Conservation (phyloP, 805 yeast genomes). For the Tetrapisispora nanseiensis region DNA sequence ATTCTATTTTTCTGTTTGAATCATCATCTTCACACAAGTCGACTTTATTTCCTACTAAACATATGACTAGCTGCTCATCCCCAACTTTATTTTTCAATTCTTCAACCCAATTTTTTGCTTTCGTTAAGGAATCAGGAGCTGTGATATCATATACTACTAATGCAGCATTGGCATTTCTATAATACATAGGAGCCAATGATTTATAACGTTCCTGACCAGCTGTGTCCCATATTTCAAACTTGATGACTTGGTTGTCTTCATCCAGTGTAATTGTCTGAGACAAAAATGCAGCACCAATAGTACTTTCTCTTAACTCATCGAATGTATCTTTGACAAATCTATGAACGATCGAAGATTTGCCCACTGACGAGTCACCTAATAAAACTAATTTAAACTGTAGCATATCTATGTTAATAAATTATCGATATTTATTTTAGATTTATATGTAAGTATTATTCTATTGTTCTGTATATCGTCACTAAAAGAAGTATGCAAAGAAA, state of each 20-base stretch:
- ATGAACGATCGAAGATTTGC: conserved; percentile 71
- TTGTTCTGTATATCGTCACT: no score
- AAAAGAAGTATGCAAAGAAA: no score
- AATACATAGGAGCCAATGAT: conserved; percentile 75
- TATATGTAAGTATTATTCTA: neutral
- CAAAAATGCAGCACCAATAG: conserved; percentile 97
- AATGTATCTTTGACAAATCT: conserved; percentile 68
- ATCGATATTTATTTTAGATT: neutral
- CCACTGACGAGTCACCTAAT: conserved; percentile 77
- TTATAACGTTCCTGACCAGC: conserved; percentile 92
- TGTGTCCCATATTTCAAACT: conserved; percentile 82
- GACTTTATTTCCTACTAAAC: conserved; percentile 77
- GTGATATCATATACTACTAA: conserved; percentile 81
- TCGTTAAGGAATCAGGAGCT: conserved; percentile 56
- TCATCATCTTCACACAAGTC: conserved; percentile 49
- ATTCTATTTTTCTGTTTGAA: conserved; percentile 47
- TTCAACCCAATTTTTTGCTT: conserved; percentile 85
- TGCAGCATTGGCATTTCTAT: conserved; percentile 74
- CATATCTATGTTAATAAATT: conserved; percentile 10
- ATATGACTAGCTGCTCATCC: conserved; percentile 60
- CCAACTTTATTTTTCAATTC: conserved; percentile 81
- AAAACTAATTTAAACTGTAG: conserved; percentile 59
- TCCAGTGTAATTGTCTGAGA: conserved; percentile 48
- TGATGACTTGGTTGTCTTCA: conserved; percentile 27
- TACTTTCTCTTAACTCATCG: conserved; percentile 73